phyloP scores from a whole-genome alignment of 1,284 basidiomycete genomes.

The Heterobasidion occidentale region DNA sequence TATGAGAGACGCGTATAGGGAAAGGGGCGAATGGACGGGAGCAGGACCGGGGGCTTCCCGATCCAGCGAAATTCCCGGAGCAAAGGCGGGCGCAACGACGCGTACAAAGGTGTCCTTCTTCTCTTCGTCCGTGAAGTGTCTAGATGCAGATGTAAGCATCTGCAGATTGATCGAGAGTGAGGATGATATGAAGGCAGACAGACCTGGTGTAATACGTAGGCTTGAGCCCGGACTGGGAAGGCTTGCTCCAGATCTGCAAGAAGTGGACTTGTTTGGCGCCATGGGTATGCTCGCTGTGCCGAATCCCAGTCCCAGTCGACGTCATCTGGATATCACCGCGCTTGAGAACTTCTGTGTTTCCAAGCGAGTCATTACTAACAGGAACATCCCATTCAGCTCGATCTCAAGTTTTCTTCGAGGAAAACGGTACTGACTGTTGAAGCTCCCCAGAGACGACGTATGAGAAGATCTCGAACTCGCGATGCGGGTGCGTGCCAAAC shows the following conservation, averaged over 20 bases:
- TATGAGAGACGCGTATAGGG: constrained; percentile 65
- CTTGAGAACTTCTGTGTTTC: constrained; percentile 81
- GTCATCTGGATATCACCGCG: constrained; percentile 91
- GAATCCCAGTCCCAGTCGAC: constrained; percentile 80
- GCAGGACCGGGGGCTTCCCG: constrained; percentile 69
- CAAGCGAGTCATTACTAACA: constrained; percentile 77
- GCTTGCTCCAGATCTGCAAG: constrained; percentile 82
- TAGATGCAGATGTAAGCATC: constrained; percentile 9
- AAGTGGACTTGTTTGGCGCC: constrained; percentile 67
- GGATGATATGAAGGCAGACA: neutral
- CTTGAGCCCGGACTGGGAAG: constrained; percentile 44
- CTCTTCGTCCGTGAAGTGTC: constrained; percentile 72
- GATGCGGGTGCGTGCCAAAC: constrained; percentile 83
- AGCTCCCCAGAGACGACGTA: constrained; percentile 74
- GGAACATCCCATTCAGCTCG: neutral
- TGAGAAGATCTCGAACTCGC: constrained; percentile 89
- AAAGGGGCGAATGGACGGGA: constrained; percentile 60
- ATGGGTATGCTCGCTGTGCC: constrained; percentile 72
- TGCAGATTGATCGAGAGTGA: neutral
- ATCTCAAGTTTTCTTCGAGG: no score
- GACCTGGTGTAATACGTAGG: constrained; percentile 80
- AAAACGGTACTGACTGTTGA: constrained; percentile 52
- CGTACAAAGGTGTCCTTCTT: constrained; percentile 65
- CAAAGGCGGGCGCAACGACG: constrained; percentile 64
- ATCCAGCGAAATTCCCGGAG: constrained; percentile 44